phyloP scores from a whole-genome alignment of 2,329 filamentous ascomycete species.

The Rhinocladiella similis region DNA sequence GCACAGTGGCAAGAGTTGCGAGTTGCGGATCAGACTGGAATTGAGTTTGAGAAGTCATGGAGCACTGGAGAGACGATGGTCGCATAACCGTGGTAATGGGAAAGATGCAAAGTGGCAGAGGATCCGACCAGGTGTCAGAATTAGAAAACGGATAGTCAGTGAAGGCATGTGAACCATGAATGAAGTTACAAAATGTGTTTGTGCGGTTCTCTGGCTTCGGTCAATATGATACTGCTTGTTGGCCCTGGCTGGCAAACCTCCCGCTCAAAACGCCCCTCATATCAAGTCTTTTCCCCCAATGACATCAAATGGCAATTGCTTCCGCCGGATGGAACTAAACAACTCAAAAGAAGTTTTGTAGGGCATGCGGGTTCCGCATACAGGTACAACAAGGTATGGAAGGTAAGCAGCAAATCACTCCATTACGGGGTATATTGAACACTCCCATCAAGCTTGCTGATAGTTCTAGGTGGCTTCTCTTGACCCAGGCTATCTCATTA shows the following conservation, averaged over 20 bases:
- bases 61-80: neutral
- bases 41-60: neutral
- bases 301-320: neutral
- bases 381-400: no score
- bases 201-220: neutral
- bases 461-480: no score
- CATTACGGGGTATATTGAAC: no score
- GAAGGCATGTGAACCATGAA: neutral
- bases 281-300: neutral
- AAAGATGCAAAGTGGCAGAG: neutral
- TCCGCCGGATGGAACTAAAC: neutral
- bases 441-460: no score
- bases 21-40: neutral
- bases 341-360: no score
- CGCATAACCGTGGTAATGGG: neutral
- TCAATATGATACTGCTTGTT: no score
- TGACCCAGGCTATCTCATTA: no score
- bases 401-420: no score
- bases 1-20: neutral
- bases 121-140: no score
- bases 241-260: neutral
- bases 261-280: neutral
- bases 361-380: no score
- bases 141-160: neutral
- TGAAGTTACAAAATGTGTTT: neutral